Base-by-base conservation (phyloP, 768 basidiomycete species). In the Crucibulum laeve region DNA sequence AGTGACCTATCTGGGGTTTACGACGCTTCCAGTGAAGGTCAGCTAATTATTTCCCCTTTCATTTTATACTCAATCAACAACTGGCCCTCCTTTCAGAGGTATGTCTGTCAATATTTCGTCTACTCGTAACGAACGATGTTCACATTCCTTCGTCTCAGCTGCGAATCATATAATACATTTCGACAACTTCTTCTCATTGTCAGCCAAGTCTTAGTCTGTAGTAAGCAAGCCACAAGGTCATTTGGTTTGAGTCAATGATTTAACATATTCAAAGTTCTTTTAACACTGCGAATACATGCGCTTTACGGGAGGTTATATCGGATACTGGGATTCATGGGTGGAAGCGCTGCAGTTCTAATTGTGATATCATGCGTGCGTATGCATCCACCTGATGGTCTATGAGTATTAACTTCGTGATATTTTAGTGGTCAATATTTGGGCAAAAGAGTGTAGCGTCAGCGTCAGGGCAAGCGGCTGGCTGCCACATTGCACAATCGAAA, bases 211-310 rank as follows among this genome's bases (percentile, higher is more conserved):
- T 48, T 73, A 1, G 69, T 80, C 11, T 64, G 68, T 49, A 42
- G 78, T 79, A 46, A 44, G 77, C 14, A 13, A 4, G 26, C 35
- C 24, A 23, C 21, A 15, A 25, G 5, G n/a, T 28, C 3, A 22
- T 6, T 5, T 15, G 14, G 8, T 44, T 25, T 24, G 3, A n/a
- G n/a, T n/a, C n/a, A n/a, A n/a, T n/a, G n/a, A 22, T 18, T 18
- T 4, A 34, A 5, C 13, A 25, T 18, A 10, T 18, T 25, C 13
- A 41, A 30, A 76, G 73, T 64, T 45, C 65, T 72, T 23, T 61
- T 78, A 21, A 66, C 67, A 10, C 54, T 75, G 32, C 71, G 79
- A 30, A 72, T 72, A 40, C 73, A 69, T 44, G 78, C 79, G 3
- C 54, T 81, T 10, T 80, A 77, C 44, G 58, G 62, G 8, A 54